These are phyloP conservation scores for Miscanthus lutarioriparius DNA, from an alignment of 176 grass and related monocot species.

Conservation along the genomic window DNA sequence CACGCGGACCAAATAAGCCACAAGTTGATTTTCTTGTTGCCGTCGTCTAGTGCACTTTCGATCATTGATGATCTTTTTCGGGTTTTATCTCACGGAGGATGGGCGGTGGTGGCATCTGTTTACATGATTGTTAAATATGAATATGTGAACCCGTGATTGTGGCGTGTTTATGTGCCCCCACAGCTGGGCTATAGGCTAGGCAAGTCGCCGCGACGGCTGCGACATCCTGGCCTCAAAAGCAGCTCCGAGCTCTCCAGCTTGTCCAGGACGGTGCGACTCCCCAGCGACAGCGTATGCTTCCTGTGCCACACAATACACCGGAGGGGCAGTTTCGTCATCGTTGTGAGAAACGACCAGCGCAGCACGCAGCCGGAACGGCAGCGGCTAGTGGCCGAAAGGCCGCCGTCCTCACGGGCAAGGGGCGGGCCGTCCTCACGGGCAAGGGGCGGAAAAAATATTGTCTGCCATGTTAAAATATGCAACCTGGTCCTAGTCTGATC, in stretches of 20 bases:
- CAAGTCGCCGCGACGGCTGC: background rate
- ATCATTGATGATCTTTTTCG: background rate
- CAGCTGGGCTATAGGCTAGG: too few relatives aligned
- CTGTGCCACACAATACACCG: background rate
- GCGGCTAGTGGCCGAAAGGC: constrained; percentile 34
- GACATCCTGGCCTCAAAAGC: constrained; percentile 44
- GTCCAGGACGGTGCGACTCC: constrained; percentile 5
- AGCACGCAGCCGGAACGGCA: constrained; percentile 17
- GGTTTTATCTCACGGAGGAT: too few relatives aligned
- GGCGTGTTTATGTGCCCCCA: constrained; percentile 32
- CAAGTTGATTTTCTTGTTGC: background rate
- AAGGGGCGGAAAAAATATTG: background rate
- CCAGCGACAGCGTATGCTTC: background rate
- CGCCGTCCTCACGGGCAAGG: constrained; percentile 25
- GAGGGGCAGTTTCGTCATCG: constrained; percentile 53
- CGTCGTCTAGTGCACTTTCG: background rate
- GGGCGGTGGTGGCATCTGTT: background rate
- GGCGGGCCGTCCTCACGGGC: constrained; percentile 21
- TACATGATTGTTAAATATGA: too few relatives aligned
- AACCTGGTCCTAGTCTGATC: background rate
- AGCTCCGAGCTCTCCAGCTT: constrained; percentile 16
- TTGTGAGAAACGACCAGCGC: constrained; percentile 2
- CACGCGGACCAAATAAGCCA: background rate
- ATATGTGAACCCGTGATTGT: too few relatives aligned
- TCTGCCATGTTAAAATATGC: too few relatives aligned